Evolutionary conservation across 2,329 filamentous ascomycete genomes (phyloP).

Genomic region (Phaeoacremonium minimum): DNA sequence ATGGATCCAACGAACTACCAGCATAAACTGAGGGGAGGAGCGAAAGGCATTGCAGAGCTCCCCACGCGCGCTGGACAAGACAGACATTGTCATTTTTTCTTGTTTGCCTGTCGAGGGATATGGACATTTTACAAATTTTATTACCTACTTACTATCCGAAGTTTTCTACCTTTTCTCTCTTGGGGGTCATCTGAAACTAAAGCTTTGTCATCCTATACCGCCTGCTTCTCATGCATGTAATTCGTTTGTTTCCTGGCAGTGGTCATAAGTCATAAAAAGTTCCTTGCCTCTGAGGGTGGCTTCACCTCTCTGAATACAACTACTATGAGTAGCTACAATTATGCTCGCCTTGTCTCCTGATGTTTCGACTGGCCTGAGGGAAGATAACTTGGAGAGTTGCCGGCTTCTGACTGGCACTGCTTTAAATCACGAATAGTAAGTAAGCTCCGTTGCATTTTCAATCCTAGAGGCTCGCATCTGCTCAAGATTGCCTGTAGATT

Average conservation of each 20-base stretch:
- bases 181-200: slow-evolving; percentile 17
- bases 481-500: too few relatives aligned
- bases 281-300: background rate
- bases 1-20: slow-evolving; percentile 9
- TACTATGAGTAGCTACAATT: too few relatives aligned
- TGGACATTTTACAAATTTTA: slow-evolving; percentile 12
- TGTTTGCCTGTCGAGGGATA: slow-evolving; percentile 7
- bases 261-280: background rate
- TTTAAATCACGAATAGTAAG: too few relatives aligned
- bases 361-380: too few relatives aligned
- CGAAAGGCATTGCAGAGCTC: slow-evolving; percentile 7
- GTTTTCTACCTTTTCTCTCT: slow-evolving; percentile 15
- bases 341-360: too few relatives aligned
- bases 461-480: too few relatives aligned
- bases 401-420: too few relatives aligned
- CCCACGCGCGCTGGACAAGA: slow-evolving; percentile 11
- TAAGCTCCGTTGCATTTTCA: too few relatives aligned
- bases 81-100: slow-evolving; percentile 9
- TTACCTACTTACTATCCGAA: slow-evolving; percentile 9
- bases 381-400: too few relatives aligned
- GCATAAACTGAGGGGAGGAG: slow-evolving; percentile 9
- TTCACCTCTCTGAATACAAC: too few relatives aligned
- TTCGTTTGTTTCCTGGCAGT: slow-evolving; percentile 8
- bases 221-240: slow-evolving; percentile 18
- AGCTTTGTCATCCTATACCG: slow-evolving; percentile 14